A percentile compares a stretch with the other conserved stretches of the same genome.
Evolutionary conservation across 768 basidiomycete genomes (phyloP).

Genomic region (Trametes maxima): DNA sequence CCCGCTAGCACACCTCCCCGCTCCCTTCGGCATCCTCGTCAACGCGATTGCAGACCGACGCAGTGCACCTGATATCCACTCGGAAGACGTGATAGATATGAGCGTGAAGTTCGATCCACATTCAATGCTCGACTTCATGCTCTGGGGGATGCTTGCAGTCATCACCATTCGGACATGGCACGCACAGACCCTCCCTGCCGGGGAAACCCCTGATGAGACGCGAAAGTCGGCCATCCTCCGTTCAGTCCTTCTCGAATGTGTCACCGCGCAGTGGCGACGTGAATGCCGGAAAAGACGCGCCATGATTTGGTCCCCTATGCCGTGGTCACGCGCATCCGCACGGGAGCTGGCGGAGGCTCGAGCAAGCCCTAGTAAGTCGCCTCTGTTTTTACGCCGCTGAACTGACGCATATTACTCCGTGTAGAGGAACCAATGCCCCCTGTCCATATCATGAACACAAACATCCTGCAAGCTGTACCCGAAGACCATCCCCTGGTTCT

Average conservation of each 20-base stretch:
- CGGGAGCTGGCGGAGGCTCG: background rate
- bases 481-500: background rate
- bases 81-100: background rate
- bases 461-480: background rate
- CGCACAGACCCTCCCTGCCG: background rate
- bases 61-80: background rate
- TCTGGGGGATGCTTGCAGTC: background rate
- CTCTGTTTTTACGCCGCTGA: background rate
- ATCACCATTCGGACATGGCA: background rate
- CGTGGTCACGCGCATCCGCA: background rate
- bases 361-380: background rate
- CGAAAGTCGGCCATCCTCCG: background rate
- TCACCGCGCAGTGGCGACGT: background rate
- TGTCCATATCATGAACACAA: background rate
- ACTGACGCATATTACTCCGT: background rate
- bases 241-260: conserved; percentile 3
- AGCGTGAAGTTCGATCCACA: background rate
- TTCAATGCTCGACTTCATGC: background rate
- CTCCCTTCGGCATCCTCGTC: background rate
- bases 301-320: conserved; percentile 9
- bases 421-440: background rate
- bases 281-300: background rate
- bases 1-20: background rate
- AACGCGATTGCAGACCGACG: background rate
- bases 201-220: background rate